These are phyloP conservation scores for Cryptococcus hybrid DNA, from an alignment of 1,284 basidiomycete genomes.

Conservation along the genomic window DNA sequence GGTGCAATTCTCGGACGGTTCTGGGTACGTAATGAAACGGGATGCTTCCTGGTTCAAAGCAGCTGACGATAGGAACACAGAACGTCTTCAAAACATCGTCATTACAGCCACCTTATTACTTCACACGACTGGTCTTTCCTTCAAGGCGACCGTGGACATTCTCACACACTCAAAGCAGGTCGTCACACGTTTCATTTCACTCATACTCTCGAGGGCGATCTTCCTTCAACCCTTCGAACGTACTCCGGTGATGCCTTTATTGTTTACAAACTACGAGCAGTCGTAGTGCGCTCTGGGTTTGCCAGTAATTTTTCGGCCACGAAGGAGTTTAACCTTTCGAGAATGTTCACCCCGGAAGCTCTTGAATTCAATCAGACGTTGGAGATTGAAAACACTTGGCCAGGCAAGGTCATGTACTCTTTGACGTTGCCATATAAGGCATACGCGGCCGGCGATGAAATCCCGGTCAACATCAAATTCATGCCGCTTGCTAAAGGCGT, in stretches of 20 bases:
- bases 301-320: conserved; percentile 66
- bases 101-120: conserved; percentile 66
- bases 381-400: conserved; percentile 93
- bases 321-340: conserved; percentile 64
- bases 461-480: conserved; percentile 81
- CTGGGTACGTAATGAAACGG: conserved; percentile 58
- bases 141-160: conserved; percentile 65
- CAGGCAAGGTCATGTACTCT: conserved; percentile 89
- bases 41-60: not conserved
- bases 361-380: conserved; percentile 93
- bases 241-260: conserved; percentile 62
- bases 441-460: conserved; percentile 80
- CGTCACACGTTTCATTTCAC: conserved; percentile 64
- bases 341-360: conserved; percentile 74
- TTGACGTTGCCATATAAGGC: conserved; percentile 61
- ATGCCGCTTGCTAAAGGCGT: conserved; percentile 82
- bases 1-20: conserved; percentile 62
- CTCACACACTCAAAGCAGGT: conserved; percentile 74
- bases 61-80: conserved; percentile 2
- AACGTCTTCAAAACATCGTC: conserved; percentile 41
- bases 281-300: conserved; percentile 71
- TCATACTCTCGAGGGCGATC: conserved; percentile 77
- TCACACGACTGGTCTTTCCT: conserved; percentile 75
- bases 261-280: conserved; percentile 81
- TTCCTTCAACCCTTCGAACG: conserved; percentile 73